Conservation (phyloP, 1,284 basidiomycete genomes). For the Wolfiporia cocos region DNA sequence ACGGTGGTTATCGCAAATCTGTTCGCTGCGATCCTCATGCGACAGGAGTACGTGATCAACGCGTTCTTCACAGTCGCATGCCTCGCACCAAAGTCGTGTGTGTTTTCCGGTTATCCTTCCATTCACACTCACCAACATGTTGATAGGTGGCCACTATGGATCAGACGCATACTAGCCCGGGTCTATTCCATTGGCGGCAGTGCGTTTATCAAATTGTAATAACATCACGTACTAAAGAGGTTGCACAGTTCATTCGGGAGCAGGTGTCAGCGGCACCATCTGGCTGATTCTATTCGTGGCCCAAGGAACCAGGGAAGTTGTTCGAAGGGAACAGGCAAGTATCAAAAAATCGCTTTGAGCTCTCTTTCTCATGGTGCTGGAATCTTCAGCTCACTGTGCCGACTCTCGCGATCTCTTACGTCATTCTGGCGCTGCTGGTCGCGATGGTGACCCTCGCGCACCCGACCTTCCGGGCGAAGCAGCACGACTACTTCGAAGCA, state of each 20-base stretch:
- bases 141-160: conserved; percentile 44
- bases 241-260: conserved; percentile 47
- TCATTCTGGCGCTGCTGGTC: conserved; percentile 40
- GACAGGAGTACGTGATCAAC: conserved; percentile 54
- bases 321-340: conserved; percentile 32
- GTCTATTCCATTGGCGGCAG: conserved; percentile 51
- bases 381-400: conserved; percentile 33
- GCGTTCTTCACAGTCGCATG: conserved; percentile 44
- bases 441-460: conserved; percentile 43
- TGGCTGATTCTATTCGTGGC: conserved; percentile 47
- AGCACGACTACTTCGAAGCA: conserved; percentile 46
- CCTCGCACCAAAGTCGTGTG: conserved; percentile 41
- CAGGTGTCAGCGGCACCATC: conserved; percentile 42
- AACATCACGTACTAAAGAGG: no score
- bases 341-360: no score
- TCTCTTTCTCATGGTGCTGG: neutral
- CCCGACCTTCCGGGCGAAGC: conserved; percentile 36
- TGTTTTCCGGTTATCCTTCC: conserved; percentile 6
- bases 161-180: conserved; percentile 43
- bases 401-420: conserved; percentile 45
- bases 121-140: conserved; percentile 1
- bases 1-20: conserved; percentile 44
- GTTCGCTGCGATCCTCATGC: conserved; percentile 48
- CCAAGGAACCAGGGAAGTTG: conserved; percentile 43
- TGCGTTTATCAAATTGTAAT: no score